Base-by-base conservation (phyloP, 441 rosid species). In the Manihot esculenta region DNA sequence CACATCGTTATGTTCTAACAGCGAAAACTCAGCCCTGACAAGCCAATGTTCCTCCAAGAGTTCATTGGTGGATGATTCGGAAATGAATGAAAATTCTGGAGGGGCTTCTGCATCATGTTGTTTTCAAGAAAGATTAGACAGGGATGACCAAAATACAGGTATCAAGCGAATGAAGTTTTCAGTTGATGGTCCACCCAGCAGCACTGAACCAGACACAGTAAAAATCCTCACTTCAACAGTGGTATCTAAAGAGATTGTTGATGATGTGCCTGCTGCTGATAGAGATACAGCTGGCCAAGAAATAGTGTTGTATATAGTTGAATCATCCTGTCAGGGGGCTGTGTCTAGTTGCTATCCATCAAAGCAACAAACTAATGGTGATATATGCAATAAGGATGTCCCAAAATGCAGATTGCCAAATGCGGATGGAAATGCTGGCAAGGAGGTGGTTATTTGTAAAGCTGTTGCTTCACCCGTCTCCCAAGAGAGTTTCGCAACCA, bases 401-500 rank as follows among this genome's bases (percentile, higher is more conserved):
- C 68, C 67, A 48, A 80, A 81, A 66, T 74, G 75, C 57, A 80
- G 76, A 66, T 56, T 70, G 68, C 83, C 50, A 66, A 84, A 71
- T 75, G 61, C 72, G 66, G 80, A 82, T 55, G 78, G 72, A 69
- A 64, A 78, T 62, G 80, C 72, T 67, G 81, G 74, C 47, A 84
- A 86, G 71, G 90, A 86, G 35, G 38, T 80, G 57, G 75, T 66
- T 57, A 53, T 73, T 51, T 76, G 81, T 73, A 86, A 80, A 76
- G 82, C 88, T 73, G 84, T 82, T 78, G 83, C 93, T 42, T 92
- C 96, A 41, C 94, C 99, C 51, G 83, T 84, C 77, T 88, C 96
- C 69, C 91, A 92, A 82, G 98, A 92, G 86, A 89, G 96, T 78
- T 78, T 77, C 61, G 88, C 85, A 21, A 70, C 86, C 23, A 81